Conservation (phyloP, 768 basidiomycete genomes). For the Lactarius psammicola region DNA sequence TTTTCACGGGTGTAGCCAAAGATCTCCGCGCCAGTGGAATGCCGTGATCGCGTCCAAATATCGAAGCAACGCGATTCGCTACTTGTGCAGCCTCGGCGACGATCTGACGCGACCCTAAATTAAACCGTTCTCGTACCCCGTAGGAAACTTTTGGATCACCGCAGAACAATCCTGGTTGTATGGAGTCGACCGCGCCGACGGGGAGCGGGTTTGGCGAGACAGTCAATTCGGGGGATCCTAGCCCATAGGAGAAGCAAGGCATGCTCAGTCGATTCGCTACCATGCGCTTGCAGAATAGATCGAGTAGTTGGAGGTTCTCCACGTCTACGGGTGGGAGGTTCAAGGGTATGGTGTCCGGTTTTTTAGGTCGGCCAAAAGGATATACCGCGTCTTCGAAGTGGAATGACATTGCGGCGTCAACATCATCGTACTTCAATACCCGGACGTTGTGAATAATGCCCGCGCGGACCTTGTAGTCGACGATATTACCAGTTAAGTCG, state of each 20-base stretch:
- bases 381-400: slow-evolving; percentile 28
- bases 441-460: slow-evolving; percentile 71
- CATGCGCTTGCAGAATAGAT: slow-evolving; percentile 29
- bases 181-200: slow-evolving; percentile 10
- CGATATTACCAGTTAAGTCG: slow-evolving; percentile 56
- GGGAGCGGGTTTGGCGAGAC: slow-evolving; percentile 33
- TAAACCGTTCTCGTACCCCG: slow-evolving; percentile 37
- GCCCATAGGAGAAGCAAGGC: slow-evolving; percentile 1
- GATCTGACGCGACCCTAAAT: slow-evolving; percentile 49
- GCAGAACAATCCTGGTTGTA: slow-evolving; percentile 32
- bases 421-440: slow-evolving; percentile 61
- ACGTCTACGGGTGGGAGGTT: slow-evolving; percentile 17
- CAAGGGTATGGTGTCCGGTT: slow-evolving; percentile 8
- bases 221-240: slow-evolving; percentile 19
- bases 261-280: slow-evolving; percentile 5
- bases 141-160: slow-evolving; percentile 58
- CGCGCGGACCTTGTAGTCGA: slow-evolving; percentile 67
- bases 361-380: slow-evolving; percentile 45
- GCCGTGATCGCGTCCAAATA: slow-evolving; percentile 57
- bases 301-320: slow-evolving; percentile 37
- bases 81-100: slow-evolving; percentile 83
- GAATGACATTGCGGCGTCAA: slow-evolving; percentile 52
- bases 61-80: slow-evolving; percentile 73
- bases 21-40: slow-evolving; percentile 66
- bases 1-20: slow-evolving; percentile 35